Conservation (phyloP, 352 stramenopile genomes). For the Phytophthora brassicae region DNA sequence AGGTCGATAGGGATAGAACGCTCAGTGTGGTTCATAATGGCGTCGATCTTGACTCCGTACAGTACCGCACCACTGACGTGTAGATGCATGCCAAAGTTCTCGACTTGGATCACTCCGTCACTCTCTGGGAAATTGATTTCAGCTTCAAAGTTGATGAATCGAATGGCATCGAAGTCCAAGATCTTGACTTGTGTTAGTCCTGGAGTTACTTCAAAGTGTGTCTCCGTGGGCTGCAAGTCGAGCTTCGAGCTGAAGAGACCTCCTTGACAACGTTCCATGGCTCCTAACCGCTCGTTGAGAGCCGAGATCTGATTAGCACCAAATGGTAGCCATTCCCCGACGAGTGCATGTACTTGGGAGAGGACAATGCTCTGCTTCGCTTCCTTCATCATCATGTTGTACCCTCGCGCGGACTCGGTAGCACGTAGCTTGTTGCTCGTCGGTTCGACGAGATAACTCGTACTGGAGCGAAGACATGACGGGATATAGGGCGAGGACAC, state of each 20-base stretch:
- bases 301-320: conserved; percentile 97
- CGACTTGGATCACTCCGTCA: conserved; percentile 93
- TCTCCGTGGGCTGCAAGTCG: conserved; percentile 84
- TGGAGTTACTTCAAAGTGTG: conserved; percentile 85
- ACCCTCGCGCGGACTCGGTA: conserved; percentile 85
- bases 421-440: conserved; percentile 94
- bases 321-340: conserved; percentile 98
- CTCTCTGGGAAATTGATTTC: conserved; percentile 97
- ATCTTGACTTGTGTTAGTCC: conserved; percentile 97
- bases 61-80: conserved; percentile 73
- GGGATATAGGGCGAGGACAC: conserved; percentile 97
- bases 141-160: conserved; percentile 98
- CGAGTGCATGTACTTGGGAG: conserved; percentile 95
- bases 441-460: conserved; percentile 83
- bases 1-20: conserved; percentile 96
- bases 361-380: conserved; percentile 95
- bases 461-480: conserved; percentile 93
- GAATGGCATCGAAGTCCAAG: conserved; percentile 96
- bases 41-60: conserved; percentile 92
- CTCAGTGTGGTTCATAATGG: conserved; percentile 96
- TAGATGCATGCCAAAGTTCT: conserved; percentile 95
- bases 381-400: conserved; percentile 92
- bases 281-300: conserved; percentile 95
- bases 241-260: conserved; percentile 96
- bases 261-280: conserved; percentile 95